Evolutionary conservation across 2,329 filamentous ascomycete genomes (phyloP).

Genomic region (Colletotrichum sp.): DNA sequence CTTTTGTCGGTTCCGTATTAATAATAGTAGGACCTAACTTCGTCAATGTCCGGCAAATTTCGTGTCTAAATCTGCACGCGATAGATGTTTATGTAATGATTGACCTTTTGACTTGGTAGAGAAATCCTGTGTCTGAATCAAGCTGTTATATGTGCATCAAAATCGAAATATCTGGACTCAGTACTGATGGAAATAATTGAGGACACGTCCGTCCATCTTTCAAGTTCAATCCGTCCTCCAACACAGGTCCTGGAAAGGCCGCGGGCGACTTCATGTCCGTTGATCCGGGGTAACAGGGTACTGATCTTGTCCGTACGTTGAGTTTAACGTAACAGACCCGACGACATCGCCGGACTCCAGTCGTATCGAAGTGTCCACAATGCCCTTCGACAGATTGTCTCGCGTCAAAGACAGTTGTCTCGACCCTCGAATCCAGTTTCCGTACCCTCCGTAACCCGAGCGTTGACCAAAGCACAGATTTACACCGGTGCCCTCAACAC

Average conservation of each 20-base stretch:
- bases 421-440: constrained; percentile 65
- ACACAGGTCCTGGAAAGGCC: not conserved
- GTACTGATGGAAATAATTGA: not conserved
- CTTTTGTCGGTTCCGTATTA: not conserved
- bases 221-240: not conserved
- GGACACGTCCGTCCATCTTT: not conserved
- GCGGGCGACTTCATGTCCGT: constrained; percentile 22
- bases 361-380: constrained; percentile 65
- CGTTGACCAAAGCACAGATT: constrained; percentile 67
- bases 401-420: constrained; percentile 59
- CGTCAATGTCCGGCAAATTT: not conserved
- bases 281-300: constrained; percentile 53
- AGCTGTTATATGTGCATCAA: not conserved
- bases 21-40: not conserved
- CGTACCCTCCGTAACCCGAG: constrained; percentile 74
- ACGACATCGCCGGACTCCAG: constrained; percentile 60
- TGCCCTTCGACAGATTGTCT: constrained; percentile 39
- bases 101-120: not conserved
- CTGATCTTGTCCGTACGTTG: constrained; percentile 61
- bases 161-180: not conserved
- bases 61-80: not conserved
- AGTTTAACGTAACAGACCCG: constrained; percentile 60
- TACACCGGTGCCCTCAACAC: constrained; percentile 47
- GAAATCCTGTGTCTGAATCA: not conserved
- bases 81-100: not conserved